Evolutionary conservation across 345 rosid genomes (phyloP).

Genomic region (Triadica sebifera): DNA sequence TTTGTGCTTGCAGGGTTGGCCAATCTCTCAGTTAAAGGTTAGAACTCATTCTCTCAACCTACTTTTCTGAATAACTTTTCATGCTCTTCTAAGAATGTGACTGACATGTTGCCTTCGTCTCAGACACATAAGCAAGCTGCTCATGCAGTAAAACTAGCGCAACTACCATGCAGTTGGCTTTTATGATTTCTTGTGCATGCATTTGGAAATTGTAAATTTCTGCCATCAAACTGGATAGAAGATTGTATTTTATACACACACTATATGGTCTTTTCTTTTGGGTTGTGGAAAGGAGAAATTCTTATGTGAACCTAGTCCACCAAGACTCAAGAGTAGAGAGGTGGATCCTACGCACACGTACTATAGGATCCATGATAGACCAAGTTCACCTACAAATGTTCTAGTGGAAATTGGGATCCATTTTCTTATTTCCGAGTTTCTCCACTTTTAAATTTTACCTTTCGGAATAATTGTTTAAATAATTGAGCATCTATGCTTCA

Average conservation of each 20-base stretch:
- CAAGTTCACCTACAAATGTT: neutral
- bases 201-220: neutral
- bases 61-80: slow-evolving; percentile 11
- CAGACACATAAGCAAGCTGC: neutral
- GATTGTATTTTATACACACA: neutral
- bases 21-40: slow-evolving; percentile 82
- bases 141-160: neutral
- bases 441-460: neutral
- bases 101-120: neutral
- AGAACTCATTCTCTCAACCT: slow-evolving; percentile 38
- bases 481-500: neutral
- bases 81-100: neutral
- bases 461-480: neutral
- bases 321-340: too few species aligned
- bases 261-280: too few species aligned
- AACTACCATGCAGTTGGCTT: neutral
- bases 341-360: too few species aligned
- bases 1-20: slow-evolving; percentile 64
- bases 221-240: neutral
- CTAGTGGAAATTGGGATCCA: neutral
- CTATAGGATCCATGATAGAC: neutral
- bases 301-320: too few species aligned
- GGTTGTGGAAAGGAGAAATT: too few species aligned
- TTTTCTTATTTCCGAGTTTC: neutral
- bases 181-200: neutral